Evolutionary conservation across 345 rosid species (phyloP), one percentile per base, ranked within the genome.

Genomic region (Citrus cavaleriei): DNA sequence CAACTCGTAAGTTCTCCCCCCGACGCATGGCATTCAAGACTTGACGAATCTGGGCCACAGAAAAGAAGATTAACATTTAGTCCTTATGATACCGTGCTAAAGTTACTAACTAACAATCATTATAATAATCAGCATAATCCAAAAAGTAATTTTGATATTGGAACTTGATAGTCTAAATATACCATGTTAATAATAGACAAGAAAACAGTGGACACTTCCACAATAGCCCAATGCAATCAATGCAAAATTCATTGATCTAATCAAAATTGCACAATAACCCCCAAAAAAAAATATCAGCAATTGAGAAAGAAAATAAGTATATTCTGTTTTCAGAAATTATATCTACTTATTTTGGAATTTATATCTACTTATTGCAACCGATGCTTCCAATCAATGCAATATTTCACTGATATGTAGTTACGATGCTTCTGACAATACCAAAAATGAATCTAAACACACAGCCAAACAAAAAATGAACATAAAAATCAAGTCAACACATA

Each of bases 21-120:
- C 97, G 86, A 76, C 92, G 93, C 90, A 93, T 86, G 81, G 93
- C 93, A 75, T 78, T 86, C 90, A 93, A 80, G 82, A 88, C 97
- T 81, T 91, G 97, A 75, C 93, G 97, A 79, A 95, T 87, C 98
- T 93, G 92, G 49, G 13, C 81, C 80, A 87, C 61, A 69, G 78
- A 83, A 66, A 85, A 76, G 38, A 85, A 79, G 51, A 79, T n/a
- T 25, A 76, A 46, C 54, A 30, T 24, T 84, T 70, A 77, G 57
- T 38, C 74, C 72, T 69, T 6, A 22, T 13, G 37, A 79, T 57
- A 28, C 21, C 3, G 38, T 5, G 28, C 46, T 24, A 77, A 75
- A 59, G 9, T 78, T 28, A 60, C 34, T 12, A 51, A 59, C 28
- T 73, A 32, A 68, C 46, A 38, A 30, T 21, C 61, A 60, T 13